Percentiles rank a stretch among this genome's conserved stretches.
These are phyloP conservation scores for Acanthochlamys bracteata DNA, from an alignment of 106 monocot genomes.

Conservation along the genomic window DNA sequence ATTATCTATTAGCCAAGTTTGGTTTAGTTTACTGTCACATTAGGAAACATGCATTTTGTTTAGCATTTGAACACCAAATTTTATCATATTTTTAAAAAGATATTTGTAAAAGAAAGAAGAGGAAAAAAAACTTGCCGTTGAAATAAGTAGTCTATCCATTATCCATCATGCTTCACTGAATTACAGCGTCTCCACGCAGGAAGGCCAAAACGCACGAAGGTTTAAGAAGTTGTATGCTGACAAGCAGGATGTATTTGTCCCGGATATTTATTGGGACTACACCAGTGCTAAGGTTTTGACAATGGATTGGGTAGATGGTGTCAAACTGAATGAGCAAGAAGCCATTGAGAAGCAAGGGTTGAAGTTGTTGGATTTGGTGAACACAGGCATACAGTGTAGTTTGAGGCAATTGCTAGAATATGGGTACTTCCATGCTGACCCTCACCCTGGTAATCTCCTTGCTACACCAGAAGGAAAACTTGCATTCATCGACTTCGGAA, in stretches of 20 bases:
- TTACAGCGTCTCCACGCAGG: constrained; percentile 41
- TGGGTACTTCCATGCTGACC: constrained; percentile 98
- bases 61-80: background rate
- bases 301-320: constrained; percentile 97
- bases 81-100: background rate
- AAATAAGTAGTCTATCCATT: background rate
- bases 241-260: constrained; percentile 86
- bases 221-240: constrained; percentile 98
- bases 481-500: constrained; percentile 98
- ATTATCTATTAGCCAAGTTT: too few relatives aligned
- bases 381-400: constrained; percentile 95
- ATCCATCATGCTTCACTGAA: background rate
- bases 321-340: constrained; percentile 90
- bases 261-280: constrained; percentile 99
- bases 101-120: background rate
- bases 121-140: too few relatives aligned
- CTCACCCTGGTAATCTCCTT: constrained; percentile 96
- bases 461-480: constrained; percentile 94
- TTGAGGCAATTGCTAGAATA: constrained; percentile 93
- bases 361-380: constrained; percentile 80
- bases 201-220: constrained; percentile 95
- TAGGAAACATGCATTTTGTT: background rate
- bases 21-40: too few relatives aligned
- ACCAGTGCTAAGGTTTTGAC: constrained; percentile 94
- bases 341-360: constrained; percentile 93